These are phyloP conservation scores for Colletotrichum scovillei DNA, from an alignment of 2,329 filamentous ascomycete species.

Conservation along the genomic window DNA sequence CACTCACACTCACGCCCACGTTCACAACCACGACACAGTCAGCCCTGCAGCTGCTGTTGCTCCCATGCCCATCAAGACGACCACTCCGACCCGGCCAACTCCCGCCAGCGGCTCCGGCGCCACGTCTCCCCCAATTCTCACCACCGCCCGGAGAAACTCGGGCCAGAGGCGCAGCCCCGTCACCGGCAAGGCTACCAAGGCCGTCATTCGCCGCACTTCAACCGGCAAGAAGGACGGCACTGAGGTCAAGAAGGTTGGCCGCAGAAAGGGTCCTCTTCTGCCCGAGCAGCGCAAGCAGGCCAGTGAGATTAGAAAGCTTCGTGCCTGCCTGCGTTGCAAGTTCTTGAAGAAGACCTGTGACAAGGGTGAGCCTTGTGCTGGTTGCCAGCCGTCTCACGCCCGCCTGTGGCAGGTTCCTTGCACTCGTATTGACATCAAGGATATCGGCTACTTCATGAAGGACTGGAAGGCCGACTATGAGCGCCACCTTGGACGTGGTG, in stretches of 20 bases:
- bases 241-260: constrained; percentile 90
- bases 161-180: constrained; percentile 81
- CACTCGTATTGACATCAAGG: constrained; percentile 98
- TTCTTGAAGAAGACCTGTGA: constrained; percentile 99
- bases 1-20: constrained; percentile 47
- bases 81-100: constrained; percentile 69
- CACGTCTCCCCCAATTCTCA: constrained; percentile 70
- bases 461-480: constrained; percentile 99
- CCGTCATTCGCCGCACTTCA: constrained; percentile 82
- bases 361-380: constrained; percentile 94
- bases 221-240: constrained; percentile 82
- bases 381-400: constrained; percentile 95
- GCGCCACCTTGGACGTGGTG: constrained; percentile 85
- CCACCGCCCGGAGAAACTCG: constrained; percentile 73
- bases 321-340: constrained; percentile 95
- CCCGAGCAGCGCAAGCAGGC: constrained; percentile 97
- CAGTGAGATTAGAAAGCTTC: constrained; percentile 94
- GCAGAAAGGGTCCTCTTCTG: constrained; percentile 87
- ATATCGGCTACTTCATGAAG: constrained; percentile 98
- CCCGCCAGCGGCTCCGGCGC: constrained; percentile 71
- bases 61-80: constrained; percentile 76
- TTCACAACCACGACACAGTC: constrained; percentile 62
- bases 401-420: constrained; percentile 97
- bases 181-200: constrained; percentile 80
- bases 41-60: constrained; percentile 76